Evolutionary conservation across 352 stramenopile genomes (phyloP).

Genomic region (Phytophthora megakarya): DNA sequence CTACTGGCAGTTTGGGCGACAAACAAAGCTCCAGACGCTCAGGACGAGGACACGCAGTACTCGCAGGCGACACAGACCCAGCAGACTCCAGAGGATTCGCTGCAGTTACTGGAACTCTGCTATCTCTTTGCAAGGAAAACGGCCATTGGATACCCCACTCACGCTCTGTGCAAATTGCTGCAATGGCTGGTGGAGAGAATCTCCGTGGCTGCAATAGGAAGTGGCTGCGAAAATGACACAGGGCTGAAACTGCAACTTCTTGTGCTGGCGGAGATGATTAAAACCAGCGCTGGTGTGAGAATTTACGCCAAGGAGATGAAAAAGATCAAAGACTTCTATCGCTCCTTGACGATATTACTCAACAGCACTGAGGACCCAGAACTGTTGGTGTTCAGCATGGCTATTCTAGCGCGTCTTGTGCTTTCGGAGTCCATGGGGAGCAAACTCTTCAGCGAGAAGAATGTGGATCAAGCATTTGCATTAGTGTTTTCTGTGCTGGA

Average conservation of each 20-base stretch:
- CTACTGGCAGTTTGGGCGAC: constrained; percentile 32
- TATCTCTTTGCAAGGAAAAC: constrained; percentile 61
- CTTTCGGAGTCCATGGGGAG: constrained; percentile 72
- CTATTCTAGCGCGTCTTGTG: constrained; percentile 75
- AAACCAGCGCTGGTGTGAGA: constrained; percentile 69
- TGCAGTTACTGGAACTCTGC: constrained; percentile 66
- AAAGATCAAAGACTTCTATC: constrained; percentile 82
- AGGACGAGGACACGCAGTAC: constrained; percentile 33
- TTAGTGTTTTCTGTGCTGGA: constrained; percentile 78
- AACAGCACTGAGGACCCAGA: constrained; percentile 79
- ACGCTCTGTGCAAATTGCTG: constrained; percentile 67
- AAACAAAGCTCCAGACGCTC: constrained; percentile 2
- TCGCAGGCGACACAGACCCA: constrained; percentile 39
- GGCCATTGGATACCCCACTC: constrained; percentile 72
- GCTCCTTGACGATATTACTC: constrained; percentile 78
- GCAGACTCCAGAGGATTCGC: constrained; percentile 26
- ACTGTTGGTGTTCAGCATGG: constrained; percentile 79
- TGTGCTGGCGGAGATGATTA: constrained; percentile 68
- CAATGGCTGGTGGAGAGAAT: constrained; percentile 66
- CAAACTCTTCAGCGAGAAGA: constrained; percentile 85
- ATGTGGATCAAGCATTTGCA: constrained; percentile 74
- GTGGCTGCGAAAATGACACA: constrained; percentile 50
- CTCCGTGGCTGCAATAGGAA: constrained; percentile 44
- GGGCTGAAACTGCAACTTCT: constrained; percentile 73
- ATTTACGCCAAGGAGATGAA: constrained; percentile 84